Percentiles rank a stretch among this genome's conserved stretches.
These are phyloP conservation scores for Eucalyptus tenuipes DNA, from an alignment of 345 rosid species.

Conservation along the genomic window DNA sequence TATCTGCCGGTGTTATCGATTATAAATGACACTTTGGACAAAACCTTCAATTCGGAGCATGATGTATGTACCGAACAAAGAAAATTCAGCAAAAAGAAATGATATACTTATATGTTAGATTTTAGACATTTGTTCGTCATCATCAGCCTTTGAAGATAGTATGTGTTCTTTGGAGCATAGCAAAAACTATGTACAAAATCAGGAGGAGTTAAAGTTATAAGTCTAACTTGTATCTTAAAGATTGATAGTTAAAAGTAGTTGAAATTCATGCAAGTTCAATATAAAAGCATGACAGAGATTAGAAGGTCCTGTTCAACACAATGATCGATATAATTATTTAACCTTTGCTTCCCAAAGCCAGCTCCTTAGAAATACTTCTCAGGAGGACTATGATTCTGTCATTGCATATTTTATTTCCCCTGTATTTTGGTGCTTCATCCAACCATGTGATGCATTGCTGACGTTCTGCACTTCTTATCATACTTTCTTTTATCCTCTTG, in stretches of 20 bases:
- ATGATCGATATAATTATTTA: background rate
- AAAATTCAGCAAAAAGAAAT: background rate
- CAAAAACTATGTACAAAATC: background rate
- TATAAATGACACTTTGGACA: conserved; percentile 53
- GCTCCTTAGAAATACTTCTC: background rate
- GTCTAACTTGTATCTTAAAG: background rate
- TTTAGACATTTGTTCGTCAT: background rate
- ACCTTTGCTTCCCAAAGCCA: background rate
- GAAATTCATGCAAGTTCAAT: background rate
- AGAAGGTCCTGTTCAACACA: background rate
- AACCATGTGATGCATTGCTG: background rate
- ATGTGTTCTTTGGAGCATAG: background rate
- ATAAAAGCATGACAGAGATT: background rate
- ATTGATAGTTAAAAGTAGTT: background rate
- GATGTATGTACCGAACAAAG: conserved; percentile 29
- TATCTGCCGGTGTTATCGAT: conserved; percentile 64
- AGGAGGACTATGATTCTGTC: background rate
- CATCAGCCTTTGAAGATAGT: background rate
- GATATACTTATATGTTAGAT: background rate
- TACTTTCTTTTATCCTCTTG: background rate
- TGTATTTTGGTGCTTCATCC: background rate
- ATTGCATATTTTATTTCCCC: background rate
- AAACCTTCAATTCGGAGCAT: conserved; percentile 32
- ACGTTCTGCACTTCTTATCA: background rate
- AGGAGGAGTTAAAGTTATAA: background rate